Evolutionary conservation across 306 rosid species (phyloP), one percentile per base, ranked within the genome.

Genomic region (Comarum palustre): DNA sequence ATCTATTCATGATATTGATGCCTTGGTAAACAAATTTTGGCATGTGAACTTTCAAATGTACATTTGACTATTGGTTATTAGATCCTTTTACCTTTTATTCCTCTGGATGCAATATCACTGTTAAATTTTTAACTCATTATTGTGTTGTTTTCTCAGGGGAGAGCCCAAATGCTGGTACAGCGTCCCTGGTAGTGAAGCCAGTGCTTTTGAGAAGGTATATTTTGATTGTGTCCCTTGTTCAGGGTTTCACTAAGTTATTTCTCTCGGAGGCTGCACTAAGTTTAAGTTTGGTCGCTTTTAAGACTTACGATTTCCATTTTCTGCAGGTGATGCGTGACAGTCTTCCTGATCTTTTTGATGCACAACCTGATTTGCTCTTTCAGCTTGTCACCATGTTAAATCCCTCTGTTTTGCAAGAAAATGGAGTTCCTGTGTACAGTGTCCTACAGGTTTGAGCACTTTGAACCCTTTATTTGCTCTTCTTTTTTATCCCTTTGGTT

Each of bases 81-180:
- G 64, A 24, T 71, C 59, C 59, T 16, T 60, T 25, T 8, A 50
- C 27, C 58, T 58, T 17, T 15, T 51, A 39, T 15, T 71, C 46
- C 1, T 39, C 34, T 25, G 3, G 19, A 57, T 55, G 42, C 16
- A 25, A 41, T 57, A 38, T 71, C 14, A 34, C 25, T 39, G 38
- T 39, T 41, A 24, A 54, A 31, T 54, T 65, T 57, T 47, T 38
- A 38, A 74, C 78, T 83, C 69, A 72, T 75, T 77, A 73, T 77
- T 27, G 68, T 77, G 64, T 85, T 80, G 75, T 82, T 48, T 68
- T 61, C 71, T 76, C 76, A 93, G 98, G 98, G 98, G 98, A 77
- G 98, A 94, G 87, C 91, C 98, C 75, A 94, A 94, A 82, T 94
- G 96, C 79, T 94, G 98, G 98, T 94, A 94, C 84, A 94, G 98